Percentiles rank a stretch among this genome's conserved stretches.
phyloP scores from a whole-genome alignment of 2,329 filamentous ascomycete species.

The Xylariaceae sp. region DNA sequence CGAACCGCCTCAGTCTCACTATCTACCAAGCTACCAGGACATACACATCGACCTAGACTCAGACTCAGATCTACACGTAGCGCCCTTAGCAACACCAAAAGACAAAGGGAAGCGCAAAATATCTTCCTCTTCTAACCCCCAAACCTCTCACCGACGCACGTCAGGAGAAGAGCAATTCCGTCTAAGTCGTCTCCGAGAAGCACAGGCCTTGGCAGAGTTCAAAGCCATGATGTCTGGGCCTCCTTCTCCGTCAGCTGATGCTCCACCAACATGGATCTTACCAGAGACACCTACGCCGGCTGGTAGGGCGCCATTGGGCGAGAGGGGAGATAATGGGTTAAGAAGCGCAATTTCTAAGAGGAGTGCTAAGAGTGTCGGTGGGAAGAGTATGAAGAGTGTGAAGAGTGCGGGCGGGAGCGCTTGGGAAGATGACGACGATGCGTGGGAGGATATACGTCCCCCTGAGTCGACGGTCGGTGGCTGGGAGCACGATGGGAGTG shows the following conservation, averaged over 20 bases:
- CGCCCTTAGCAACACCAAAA: conserved; percentile 11
- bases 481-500: conserved; percentile 23
- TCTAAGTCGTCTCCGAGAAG: conserved; percentile 16
- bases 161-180: conserved; percentile 19
- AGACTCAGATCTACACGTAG: neutral
- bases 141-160: conserved; percentile 12
- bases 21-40: no score
- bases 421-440: conserved; percentile 25
- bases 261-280: conserved; percentile 16
- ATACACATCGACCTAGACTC: no score
- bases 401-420: conserved; percentile 18
- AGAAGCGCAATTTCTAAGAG: conserved; percentile 17
- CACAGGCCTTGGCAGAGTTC: conserved; percentile 12
- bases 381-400: conserved; percentile 20
- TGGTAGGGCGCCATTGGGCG: conserved; percentile 11
- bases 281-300: conserved; percentile 22
- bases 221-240: conserved; percentile 17
- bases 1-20: conserved; percentile 14
- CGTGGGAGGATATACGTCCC: conserved; percentile 29
- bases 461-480: conserved; percentile 24
- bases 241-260: conserved; percentile 11
- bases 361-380: conserved; percentile 20
- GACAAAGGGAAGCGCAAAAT: conserved; percentile 12
- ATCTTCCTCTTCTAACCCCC: conserved; percentile 4
- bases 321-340: conserved; percentile 13